A percentile compares a stretch with the other conserved stretches of the same genome.
Evolutionary conservation across 2,329 filamentous ascomycete species (phyloP).

Genomic region (Penicillium sclerotiorum): DNA sequence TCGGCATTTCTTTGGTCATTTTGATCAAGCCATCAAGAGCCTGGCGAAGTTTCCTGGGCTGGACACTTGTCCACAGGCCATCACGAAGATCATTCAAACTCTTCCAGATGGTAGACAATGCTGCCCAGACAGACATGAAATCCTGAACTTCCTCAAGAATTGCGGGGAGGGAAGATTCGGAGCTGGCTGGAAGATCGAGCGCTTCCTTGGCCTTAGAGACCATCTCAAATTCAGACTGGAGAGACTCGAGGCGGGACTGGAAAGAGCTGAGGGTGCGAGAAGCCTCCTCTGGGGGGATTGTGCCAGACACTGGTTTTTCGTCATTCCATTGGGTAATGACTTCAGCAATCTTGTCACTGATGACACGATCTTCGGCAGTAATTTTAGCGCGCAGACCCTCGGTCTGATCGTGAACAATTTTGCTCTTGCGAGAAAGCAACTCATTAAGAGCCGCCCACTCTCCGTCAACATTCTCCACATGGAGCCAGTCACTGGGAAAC

Average conservation of each 20-base stretch:
- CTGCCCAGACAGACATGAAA: constrained; percentile 98
- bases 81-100: constrained; percentile 93
- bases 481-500: constrained; percentile 90
- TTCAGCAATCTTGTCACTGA: constrained; percentile 84
- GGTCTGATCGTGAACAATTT: constrained; percentile 94
- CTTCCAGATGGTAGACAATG: constrained; percentile 93
- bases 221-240: constrained; percentile 88
- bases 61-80: constrained; percentile 90
- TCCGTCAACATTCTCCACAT: constrained; percentile 93
- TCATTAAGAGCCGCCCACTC: constrained; percentile 95
- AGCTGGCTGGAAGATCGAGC: constrained; percentile 78
- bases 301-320: constrained; percentile 94
- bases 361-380: constrained; percentile 85
- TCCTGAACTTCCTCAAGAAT: constrained; percentile 96
- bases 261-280: constrained; percentile 80
- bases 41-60: constrained; percentile 87
- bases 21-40: constrained; percentile 91
- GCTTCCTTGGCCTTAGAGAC: constrained; percentile 97
- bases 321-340: constrained; percentile 88
- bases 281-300: constrained; percentile 85
- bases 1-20: constrained; percentile 99
- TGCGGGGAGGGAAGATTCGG: constrained; percentile 78
- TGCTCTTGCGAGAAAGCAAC: constrained; percentile 85
- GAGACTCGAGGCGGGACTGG: constrained; percentile 77
- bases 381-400: constrained; percentile 96